Evolutionary conservation across 371 early-diverging fungal species (phyloP), one percentile per base, ranked within the genome.

Genomic region (Chytridiales sp.): DNA sequence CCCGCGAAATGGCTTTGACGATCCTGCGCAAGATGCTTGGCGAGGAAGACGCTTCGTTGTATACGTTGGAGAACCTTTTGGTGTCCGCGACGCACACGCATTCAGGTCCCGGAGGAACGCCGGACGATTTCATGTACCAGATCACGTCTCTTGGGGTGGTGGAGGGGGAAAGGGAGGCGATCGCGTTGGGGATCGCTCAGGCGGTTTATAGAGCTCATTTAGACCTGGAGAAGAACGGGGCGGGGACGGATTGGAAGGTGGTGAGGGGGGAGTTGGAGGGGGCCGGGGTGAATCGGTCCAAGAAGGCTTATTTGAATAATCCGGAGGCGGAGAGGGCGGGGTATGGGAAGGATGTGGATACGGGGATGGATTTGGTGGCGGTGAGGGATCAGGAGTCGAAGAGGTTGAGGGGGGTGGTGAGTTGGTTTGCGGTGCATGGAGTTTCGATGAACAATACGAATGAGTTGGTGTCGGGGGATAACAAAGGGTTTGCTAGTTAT

Each of bases 81-180:
- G 59, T 86, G 4, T 81, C 84, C 1, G 82, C 82, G 32, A 86
- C 84, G 11, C 87, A 87, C 67, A 80, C 83, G 5, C 87, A 87
- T 56, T 73, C 77, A 8, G 69, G 68, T 0, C 52, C 69, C 11
- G 71, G 63, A 17, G 73, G 76, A 0, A 64, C 56, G 56, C 21
- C 59, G 15, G 71, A 67, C 47, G 41, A 64, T 49, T 64, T 69
- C 38, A 49, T 60, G 41, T 63, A 61, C 51, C 58, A 57, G 24
- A 49, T 56, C 32, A 56, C 58, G 15, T 52, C 52, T 41, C 39
- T 65, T 38, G 67, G 61, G 34, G 74, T 70, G 52, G 72, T 80
- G 30, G 76, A 80, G 35, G 79, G 75, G 54, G 77, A 76, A 3
- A 64, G 73, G 15, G 66, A 75, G 40, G 77, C 81, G 3, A 70